Percentiles rank a stretch among this genome's conserved stretches.
phyloP scores from a whole-genome alignment of 2,329 filamentous ascomycete genomes.

The Chaetomiaceae sp. region DNA sequence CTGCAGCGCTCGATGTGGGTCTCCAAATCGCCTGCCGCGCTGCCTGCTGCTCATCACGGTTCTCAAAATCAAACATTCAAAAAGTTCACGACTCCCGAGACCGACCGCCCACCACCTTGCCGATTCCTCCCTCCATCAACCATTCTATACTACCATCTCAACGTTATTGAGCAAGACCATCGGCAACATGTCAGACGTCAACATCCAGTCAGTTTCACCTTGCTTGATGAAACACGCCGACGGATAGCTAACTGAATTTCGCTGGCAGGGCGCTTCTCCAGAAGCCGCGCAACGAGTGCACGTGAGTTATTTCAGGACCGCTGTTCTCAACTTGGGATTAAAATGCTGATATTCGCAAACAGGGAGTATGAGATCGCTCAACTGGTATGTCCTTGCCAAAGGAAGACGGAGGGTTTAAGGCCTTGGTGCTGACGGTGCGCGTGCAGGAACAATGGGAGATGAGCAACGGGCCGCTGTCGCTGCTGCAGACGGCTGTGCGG shows the following conservation, averaged over 20 bases:
- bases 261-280: slow-evolving; percentile 22
- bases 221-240: not conserved
- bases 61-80: slow-evolving; percentile 11
- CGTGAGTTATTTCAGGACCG: slow-evolving; percentile 18
- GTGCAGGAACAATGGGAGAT: slow-evolving; percentile 24
- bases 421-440: slow-evolving; percentile 37
- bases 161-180: too few relatives aligned
- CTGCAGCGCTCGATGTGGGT: not conserved
- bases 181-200: slow-evolving; percentile 57
- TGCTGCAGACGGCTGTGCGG: slow-evolving; percentile 94
- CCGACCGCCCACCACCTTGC: too few relatives aligned
- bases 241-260: slow-evolving; percentile 17
- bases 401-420: not conserved
- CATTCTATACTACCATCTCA: not conserved
- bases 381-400: slow-evolving; percentile 30
- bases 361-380: slow-evolving; percentile 90
- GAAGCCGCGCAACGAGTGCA: slow-evolving; percentile 27
- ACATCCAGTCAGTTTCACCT: slow-evolving; percentile 61
- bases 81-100: not conserved
- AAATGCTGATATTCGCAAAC: slow-evolving; percentile 10
- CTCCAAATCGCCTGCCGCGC: not conserved
- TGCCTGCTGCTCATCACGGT: slow-evolving; percentile 3
- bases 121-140: not conserved
- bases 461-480: slow-evolving; percentile 76
- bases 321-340: not conserved